Evolutionary conservation across 2,329 filamentous ascomycete species (phyloP).

Genomic region (Talaromyces pinophilus): DNA sequence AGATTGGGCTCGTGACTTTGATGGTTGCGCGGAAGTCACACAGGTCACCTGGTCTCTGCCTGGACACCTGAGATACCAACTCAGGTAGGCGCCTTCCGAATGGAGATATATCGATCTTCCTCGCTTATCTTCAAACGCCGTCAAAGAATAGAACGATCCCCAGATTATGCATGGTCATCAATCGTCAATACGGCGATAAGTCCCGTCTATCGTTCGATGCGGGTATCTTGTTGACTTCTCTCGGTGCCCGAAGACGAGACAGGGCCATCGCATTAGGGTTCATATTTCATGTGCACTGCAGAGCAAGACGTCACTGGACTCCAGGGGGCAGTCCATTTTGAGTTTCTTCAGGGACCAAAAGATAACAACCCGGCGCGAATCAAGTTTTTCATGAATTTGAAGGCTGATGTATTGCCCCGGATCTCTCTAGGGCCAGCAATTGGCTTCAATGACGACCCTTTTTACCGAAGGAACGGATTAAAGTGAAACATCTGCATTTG

Average conservation of each 20-base stretch:
- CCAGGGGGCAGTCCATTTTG: not conserved
- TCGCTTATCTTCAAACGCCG: not conserved
- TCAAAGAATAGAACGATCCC: not conserved
- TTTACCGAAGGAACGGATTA: not conserved
- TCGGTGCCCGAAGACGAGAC: constrained; percentile 10
- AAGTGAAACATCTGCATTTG: not conserved
- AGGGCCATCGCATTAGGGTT: not conserved
- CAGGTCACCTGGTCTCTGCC: not conserved
- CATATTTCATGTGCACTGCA: not conserved
- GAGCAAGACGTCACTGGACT: not conserved
- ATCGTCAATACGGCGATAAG: not conserved
- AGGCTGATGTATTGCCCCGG: not conserved
- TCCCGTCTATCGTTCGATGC: not conserved
- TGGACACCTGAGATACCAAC: not conserved
- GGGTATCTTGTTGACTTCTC: not conserved
- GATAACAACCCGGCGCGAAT: not conserved
- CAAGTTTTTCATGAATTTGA: not conserved
- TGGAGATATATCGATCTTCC: not conserved
- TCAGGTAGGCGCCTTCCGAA: not conserved
- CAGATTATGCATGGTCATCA: not conserved
- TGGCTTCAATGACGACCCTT: not conserved
- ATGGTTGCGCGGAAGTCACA: not conserved
- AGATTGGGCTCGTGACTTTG: not conserved
- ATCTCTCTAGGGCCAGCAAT: not conserved
- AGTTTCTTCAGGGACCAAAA: not conserved